Base-by-base conservation (phyloP, 148 eudicot species). In the Fallopia convolvulus region DNA sequence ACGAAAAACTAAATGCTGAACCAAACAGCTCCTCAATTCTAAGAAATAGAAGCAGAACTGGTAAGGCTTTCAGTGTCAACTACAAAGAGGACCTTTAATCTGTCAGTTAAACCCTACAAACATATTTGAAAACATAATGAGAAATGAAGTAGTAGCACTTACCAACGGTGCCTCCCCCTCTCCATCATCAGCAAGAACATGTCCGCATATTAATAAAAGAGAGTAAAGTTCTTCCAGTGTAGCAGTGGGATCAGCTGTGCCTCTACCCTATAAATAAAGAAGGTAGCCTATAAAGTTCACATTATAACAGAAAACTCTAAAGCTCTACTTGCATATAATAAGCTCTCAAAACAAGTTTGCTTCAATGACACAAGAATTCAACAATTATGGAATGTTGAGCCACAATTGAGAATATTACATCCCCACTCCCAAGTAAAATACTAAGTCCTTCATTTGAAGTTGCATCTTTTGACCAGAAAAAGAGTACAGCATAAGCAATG, bases 111-210 rank as follows among this genome's bases (percentile, higher is more conserved):
- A 36, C 11, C 21, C 20, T 15, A 6, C 6, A 65, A 13, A 3
- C 15, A 14, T 14, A 30, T 5, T 1, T 4, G 5, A 33, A 33
- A 39, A 14, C 8, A 68, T 5, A 58, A 58, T 58, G 30, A 68
- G 30, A 68, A 68, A 40, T 32, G 42, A 20, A 48, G 66, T 3
- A 33, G 50, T 42, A 55, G 80, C 5, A 60, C 71, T 68, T 84
- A 92, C 99, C 94, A 84, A 61, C n/a, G 99, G 99, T 36, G 85
- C 79, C 84, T 96, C 99, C 72, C 99, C 99, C 83, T 86, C 94
- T 84, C 97, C 98, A 79, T 91, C 99, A 72, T 96, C 98, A 40
- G 99, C 93, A 71, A 96, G 89, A 83, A 96, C 92, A 74, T 96
- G 99, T 78, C 99, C 99, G 74, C 90, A 80, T 81, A 96, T 85